A percentile compares a stretch with the other conserved stretches of the same genome.
phyloP scores from a whole-genome alignment of 169 alveolate genomes.

The Babesia microti region DNA sequence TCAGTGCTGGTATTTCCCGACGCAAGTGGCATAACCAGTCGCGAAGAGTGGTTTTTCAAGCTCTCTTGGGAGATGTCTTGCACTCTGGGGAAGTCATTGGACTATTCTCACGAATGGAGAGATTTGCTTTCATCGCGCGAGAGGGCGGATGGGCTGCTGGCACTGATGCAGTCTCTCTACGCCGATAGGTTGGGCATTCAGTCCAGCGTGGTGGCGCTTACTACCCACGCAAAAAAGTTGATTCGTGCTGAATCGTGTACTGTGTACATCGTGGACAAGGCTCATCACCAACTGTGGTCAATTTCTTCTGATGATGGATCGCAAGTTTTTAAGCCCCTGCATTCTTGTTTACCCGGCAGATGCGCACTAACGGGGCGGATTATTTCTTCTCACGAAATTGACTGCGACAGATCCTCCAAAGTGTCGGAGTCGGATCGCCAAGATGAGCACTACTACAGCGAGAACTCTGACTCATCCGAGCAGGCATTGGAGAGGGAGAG shows the following conservation, averaged over 20 bases:
- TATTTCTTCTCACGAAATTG: neutral
- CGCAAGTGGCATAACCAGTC: too few species aligned
- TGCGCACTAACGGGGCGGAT: constrained; percentile 13
- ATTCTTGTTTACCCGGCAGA: constrained; percentile 13
- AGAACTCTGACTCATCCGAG: neutral
- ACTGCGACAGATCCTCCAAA: neutral
- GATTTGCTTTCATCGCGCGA: constrained; percentile 26
- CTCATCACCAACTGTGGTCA: constrained; percentile 41
- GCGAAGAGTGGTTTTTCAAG: too few species aligned
- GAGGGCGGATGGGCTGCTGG: constrained; percentile 33
- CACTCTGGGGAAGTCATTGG: too few species aligned
- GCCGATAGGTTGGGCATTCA: constrained; percentile 42
- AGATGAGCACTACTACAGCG: neutral
- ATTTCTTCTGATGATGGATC: constrained; percentile 43
- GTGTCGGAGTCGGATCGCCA: neutral
- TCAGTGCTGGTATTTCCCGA: too few species aligned
- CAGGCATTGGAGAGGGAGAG: neutral
- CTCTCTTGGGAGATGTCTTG: too few species aligned
- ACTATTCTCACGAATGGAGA: constrained; percentile 26
- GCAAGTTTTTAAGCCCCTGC: constrained; percentile 30
- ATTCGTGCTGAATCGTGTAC: constrained; percentile 48
- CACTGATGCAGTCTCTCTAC: constrained; percentile 46
- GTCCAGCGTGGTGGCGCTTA: constrained; percentile 42
- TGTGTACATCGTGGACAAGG: constrained; percentile 35
- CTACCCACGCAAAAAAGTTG: constrained; percentile 41